Percentiles rank a stretch among this genome's conserved stretches.
Conservation (phyloP, 164 flowering plant species). For the Piper betle region DNA sequence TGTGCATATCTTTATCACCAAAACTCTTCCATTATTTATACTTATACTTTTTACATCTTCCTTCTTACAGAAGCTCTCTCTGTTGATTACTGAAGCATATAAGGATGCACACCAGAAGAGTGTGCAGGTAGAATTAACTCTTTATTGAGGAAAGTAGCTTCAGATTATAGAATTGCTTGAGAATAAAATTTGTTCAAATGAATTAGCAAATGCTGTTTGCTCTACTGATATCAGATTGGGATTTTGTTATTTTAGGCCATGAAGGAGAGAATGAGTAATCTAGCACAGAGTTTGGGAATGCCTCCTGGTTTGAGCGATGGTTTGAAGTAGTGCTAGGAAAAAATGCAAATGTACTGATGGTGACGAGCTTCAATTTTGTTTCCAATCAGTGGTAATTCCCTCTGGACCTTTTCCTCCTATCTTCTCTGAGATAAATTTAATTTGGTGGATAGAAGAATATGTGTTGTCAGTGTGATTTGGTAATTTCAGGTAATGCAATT, state of each 20-base stretch:
- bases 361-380: constrained; percentile 29
- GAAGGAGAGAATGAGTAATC: constrained; percentile 90
- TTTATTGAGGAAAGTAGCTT: neutral
- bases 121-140: constrained; percentile 41
- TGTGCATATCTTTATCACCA: neutral
- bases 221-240: neutral
- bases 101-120: constrained; percentile 96
- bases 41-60: neutral
- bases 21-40: neutral
- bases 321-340: constrained; percentile 25
- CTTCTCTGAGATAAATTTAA: neutral
- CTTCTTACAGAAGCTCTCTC: constrained; percentile 53
- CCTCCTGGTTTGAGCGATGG: constrained; percentile 70
- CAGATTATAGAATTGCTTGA: neutral
- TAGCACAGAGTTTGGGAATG: constrained; percentile 94
- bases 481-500: too few relatives aligned
- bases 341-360: neutral
- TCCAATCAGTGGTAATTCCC: constrained; percentile 4
- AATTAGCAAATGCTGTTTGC: neutral
- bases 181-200: too few relatives aligned
- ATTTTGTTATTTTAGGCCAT: constrained; percentile 45
- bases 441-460: too few relatives aligned
- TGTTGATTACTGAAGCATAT: constrained; percentile 79
- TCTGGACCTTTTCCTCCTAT: neutral
- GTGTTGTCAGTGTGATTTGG: too few relatives aligned